Evolutionary conservation across 164 flowering plant species (phyloP).

Genomic region (Chimonanthus salicifolius): DNA sequence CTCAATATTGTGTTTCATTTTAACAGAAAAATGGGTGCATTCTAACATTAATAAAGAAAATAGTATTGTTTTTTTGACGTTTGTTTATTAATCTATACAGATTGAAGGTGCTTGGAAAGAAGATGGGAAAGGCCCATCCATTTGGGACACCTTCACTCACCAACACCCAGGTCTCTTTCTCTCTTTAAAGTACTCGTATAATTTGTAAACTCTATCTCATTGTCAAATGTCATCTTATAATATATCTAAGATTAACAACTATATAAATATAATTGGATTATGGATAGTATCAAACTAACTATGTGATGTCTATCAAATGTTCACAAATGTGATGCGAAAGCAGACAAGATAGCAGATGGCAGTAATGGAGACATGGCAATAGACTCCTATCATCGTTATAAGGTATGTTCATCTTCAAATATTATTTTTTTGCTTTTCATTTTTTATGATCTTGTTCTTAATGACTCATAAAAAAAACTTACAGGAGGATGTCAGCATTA

Average conservation of each 20-base stretch:
- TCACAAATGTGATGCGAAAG: not conserved
- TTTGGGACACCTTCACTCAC: slow-evolving; percentile 45
- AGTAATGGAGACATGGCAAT: slow-evolving; percentile 31
- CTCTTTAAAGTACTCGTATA: not conserved
- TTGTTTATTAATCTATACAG: slow-evolving; percentile 12
- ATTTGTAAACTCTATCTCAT: not conserved
- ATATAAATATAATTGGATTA: no score
- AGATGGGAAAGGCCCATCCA: slow-evolving; percentile 39
- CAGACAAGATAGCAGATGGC: slow-evolving; percentile 31
- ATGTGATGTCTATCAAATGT: not conserved
- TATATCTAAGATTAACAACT: no score
- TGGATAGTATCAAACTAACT: no score
- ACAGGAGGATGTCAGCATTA: slow-evolving; percentile 25
- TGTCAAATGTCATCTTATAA: no score
- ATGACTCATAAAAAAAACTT: not conserved
- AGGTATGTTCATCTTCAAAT: slow-evolving; percentile 15
- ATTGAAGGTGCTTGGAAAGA: slow-evolving; percentile 44
- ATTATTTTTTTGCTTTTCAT: not conserved
- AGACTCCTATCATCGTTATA: slow-evolving; percentile 38
- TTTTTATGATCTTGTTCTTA: not conserved
- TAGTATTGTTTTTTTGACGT: no score
- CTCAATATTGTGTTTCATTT: not conserved
- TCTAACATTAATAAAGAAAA: not conserved
- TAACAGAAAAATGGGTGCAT: not conserved
- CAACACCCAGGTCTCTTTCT: slow-evolving; percentile 19